A percentile compares a stretch with the other conserved stretches of the same genome.
Conservation (phyloP, 2,329 filamentous ascomycete species). For the Monilinia aucupariae region DNA sequence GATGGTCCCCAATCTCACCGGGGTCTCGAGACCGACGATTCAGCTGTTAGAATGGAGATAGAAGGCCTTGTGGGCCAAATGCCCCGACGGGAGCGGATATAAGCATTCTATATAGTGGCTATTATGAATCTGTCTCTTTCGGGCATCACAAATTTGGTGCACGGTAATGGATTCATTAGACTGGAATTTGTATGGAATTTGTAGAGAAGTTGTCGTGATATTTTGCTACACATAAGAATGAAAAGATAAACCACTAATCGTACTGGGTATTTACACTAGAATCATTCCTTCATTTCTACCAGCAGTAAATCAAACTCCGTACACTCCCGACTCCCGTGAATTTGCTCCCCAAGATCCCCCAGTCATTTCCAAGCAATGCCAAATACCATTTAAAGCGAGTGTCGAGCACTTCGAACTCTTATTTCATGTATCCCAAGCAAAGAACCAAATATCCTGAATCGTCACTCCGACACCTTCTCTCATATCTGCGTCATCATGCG, state of each 20-base stretch:
- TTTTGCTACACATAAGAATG: conserved; percentile 10
- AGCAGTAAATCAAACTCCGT: conserved; percentile 17
- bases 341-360: conserved; percentile 21
- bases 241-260: conserved; percentile 15
- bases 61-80: background rate
- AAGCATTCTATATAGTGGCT: background rate
- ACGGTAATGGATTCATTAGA: background rate
- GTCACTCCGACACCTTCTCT: conserved; percentile 15
- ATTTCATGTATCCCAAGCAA: conserved; percentile 21
- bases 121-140: background rate
- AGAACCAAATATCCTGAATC: conserved; percentile 18
- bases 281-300: conserved; percentile 16
- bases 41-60: background rate
- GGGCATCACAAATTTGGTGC: background rate
- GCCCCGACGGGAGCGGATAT: background rate
- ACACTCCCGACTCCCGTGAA: conserved; percentile 29
- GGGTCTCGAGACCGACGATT: background rate
- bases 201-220: conserved; percentile 9
- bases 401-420: conserved; percentile 36
- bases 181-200: background rate
- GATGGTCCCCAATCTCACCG: background rate
- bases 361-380: conserved; percentile 20
- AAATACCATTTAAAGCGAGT: conserved; percentile 30
- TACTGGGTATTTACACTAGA: conserved; percentile 30
- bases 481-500: conserved; percentile 41